Evolutionary conservation across 805 yeast species (phyloP).

Genomic region (Candida loeiensis): DNA sequence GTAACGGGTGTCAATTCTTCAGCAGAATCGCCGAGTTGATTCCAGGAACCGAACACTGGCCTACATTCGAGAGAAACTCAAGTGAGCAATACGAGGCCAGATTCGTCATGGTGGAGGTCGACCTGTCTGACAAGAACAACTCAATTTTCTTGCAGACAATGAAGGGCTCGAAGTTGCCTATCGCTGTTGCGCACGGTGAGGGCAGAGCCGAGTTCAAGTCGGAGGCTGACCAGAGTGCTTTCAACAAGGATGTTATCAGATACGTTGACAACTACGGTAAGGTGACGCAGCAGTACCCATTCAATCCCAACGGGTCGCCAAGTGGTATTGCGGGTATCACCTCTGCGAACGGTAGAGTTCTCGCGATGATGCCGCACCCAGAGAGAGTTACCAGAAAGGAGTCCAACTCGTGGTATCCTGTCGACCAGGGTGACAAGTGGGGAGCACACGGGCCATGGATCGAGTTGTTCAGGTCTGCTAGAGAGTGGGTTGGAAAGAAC

Average conservation of each 20-base stretch:
- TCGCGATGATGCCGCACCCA: slow-evolving; percentile 99
- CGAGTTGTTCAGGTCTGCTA: slow-evolving; percentile 84
- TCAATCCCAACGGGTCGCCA: slow-evolving; percentile 95
- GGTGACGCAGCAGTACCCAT: slow-evolving; percentile 79
- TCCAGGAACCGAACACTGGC: slow-evolving; percentile 96
- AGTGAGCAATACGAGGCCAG: slow-evolving; percentile 98
- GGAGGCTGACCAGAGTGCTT: slow-evolving; percentile 40
- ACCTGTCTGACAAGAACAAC: slow-evolving; percentile 45
- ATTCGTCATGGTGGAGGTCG: slow-evolving; percentile 81
- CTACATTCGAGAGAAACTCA: slow-evolving; percentile 83
- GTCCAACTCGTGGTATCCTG: slow-evolving; percentile 88
- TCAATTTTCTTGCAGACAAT: slow-evolving; percentile 78
- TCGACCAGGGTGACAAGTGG: slow-evolving; percentile 53
- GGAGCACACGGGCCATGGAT: slow-evolving; percentile 94
- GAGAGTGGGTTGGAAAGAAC: slow-evolving; percentile 78
- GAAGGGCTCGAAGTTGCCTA: slow-evolving; percentile 92
- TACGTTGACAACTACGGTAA: slow-evolving; percentile 91
- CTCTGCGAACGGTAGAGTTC: slow-evolving; percentile 88
- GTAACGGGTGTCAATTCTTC: slow-evolving; percentile 97
- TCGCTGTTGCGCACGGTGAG: slow-evolving; percentile 98
- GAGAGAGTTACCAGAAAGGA: slow-evolving; percentile 89
- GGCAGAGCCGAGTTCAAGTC: slow-evolving; percentile 77
- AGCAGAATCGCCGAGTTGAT: slow-evolving; percentile 80
- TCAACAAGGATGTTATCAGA: slow-evolving; percentile 60
- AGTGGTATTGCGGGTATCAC: slow-evolving; percentile 89